These are phyloP conservation scores for Cinnamomum chago DNA, from an alignment of 164 flowering plant genomes.

Conservation along the genomic window DNA sequence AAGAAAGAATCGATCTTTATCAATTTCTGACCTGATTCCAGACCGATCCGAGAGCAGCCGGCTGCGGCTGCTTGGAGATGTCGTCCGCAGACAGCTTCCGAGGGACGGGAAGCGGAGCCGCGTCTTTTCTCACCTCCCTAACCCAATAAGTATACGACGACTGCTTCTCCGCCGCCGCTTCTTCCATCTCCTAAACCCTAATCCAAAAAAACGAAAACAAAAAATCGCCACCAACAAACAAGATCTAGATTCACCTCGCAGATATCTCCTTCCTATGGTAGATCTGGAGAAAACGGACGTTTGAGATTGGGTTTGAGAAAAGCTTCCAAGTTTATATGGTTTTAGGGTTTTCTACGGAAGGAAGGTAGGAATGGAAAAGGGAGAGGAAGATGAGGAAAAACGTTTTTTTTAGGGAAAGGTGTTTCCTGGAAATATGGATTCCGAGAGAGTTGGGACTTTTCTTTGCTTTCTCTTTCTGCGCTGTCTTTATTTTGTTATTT, in stretches of 20 bases:
- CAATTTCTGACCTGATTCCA: constrained; percentile 58
- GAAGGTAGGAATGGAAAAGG: neutral
- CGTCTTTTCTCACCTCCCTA: constrained; percentile 50
- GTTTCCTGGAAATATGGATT: neutral
- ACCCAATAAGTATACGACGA: constrained; percentile 95
- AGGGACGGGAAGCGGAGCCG: constrained; percentile 74
- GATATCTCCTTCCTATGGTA: neutral
- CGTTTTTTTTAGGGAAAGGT: neutral
- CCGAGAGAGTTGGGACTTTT: neutral
- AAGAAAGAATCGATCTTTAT: neutral
- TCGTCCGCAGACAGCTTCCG: constrained; percentile 54
- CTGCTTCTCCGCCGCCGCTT: constrained; percentile 18
- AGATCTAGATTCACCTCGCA: neutral
- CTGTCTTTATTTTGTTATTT: neutral
- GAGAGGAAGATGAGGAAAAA: neutral
- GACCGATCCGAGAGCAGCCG: constrained; percentile 59
- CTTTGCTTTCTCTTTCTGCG: too few relatives aligned
- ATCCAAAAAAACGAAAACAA: neutral
- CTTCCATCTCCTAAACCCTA: constrained; percentile 11
- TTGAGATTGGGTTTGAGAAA: neutral
- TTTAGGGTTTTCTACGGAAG: neutral
- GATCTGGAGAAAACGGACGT: neutral
- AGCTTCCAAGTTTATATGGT: neutral
- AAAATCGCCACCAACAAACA: too few relatives aligned
- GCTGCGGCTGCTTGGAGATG: constrained; percentile 18